Evolutionary conservation across 2,329 filamentous ascomycete genomes (phyloP).

Genomic region (Cladosporium cucumerinum): DNA sequence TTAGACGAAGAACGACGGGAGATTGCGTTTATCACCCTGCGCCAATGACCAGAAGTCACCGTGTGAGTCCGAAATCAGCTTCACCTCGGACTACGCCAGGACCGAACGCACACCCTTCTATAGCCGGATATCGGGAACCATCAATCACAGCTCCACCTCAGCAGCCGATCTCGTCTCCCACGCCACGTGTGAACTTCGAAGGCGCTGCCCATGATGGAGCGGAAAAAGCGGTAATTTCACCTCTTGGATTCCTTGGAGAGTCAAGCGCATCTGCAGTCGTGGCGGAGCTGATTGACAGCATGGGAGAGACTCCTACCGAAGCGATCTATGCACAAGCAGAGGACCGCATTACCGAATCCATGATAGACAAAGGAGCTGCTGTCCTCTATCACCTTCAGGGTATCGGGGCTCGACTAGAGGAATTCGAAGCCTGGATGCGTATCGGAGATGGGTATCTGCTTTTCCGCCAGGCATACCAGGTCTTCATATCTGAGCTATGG

Average conservation of each 20-base stretch:
- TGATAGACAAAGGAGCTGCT: neutral
- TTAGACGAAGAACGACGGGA: conserved; percentile 19
- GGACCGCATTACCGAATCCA: neutral
- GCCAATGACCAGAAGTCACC: conserved; percentile 21
- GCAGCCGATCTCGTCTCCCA: conserved; percentile 10
- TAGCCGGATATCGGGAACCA: neutral
- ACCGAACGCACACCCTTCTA: neutral
- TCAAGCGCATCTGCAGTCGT: conserved; percentile 24
- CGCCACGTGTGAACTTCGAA: conserved; percentile 20
- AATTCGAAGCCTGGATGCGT: neutral
- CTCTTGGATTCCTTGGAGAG: conserved; percentile 22
- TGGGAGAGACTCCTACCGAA: conserved; percentile 18
- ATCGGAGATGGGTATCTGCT: neutral
- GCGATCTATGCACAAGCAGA: neutral
- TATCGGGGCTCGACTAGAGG: neutral
- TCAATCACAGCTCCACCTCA: neutral
- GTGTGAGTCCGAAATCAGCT: neutral
- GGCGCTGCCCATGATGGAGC: conserved; percentile 14
- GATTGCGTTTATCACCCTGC: conserved; percentile 27
- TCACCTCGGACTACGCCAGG: neutral
- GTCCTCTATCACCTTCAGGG: neutral
- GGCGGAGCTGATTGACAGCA: conserved; percentile 23
- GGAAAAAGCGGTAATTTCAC: conserved; percentile 3
- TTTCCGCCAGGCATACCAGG: neutral
- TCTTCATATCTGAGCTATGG: neutral